phyloP scores from a whole-genome alignment of 768 basidiomycete species.

The Leccinellum luteum region DNA sequence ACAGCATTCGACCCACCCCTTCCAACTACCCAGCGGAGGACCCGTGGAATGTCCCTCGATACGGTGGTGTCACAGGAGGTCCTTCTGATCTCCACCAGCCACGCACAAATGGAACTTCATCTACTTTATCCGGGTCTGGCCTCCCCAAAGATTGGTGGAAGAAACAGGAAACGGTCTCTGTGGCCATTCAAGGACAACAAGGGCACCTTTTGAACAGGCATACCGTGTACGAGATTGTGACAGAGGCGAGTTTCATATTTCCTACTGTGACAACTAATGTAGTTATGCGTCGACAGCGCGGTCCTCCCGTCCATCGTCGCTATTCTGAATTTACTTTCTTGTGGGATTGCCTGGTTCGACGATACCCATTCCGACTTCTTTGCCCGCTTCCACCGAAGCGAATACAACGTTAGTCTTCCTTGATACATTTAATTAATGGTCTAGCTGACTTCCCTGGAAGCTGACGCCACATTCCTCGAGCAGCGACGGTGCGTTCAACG shows the following conservation, averaged over 20 bases:
- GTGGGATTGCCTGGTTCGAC: constrained; percentile 78
- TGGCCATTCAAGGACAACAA: constrained; percentile 81
- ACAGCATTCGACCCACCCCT: constrained; percentile 41
- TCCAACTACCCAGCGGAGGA: constrained; percentile 63
- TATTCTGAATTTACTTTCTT: constrained; percentile 94
- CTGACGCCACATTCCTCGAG: constrained; percentile 89
- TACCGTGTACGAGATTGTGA: constrained; percentile 77
- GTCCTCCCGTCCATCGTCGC: constrained; percentile 70
- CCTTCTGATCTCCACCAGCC: constrained; percentile 26
- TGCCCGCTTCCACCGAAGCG: constrained; percentile 89
- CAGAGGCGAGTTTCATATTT: constrained; percentile 56
- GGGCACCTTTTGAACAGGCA: constrained; percentile 90
- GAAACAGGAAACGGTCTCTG: constrained; percentile 66
- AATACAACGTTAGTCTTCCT: constrained; percentile 66
- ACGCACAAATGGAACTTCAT: constrained; percentile 45
- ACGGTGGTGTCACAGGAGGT: constrained; percentile 31
- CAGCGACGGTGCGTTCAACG: constrained; percentile 63
- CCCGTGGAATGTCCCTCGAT: constrained; percentile 54
- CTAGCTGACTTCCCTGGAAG: constrained; percentile 35
- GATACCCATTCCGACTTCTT: constrained; percentile 93
- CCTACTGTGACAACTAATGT: constrained; percentile 8
- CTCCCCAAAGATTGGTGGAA: constrained; percentile 87
- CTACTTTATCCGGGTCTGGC: constrained; percentile 66
- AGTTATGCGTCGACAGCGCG: constrained; percentile 42
- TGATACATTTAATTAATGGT: not conserved